Conservation (phyloP, 371 early-diverging fungal genomes). For the Apophysomyces trapeziformis region DNA sequence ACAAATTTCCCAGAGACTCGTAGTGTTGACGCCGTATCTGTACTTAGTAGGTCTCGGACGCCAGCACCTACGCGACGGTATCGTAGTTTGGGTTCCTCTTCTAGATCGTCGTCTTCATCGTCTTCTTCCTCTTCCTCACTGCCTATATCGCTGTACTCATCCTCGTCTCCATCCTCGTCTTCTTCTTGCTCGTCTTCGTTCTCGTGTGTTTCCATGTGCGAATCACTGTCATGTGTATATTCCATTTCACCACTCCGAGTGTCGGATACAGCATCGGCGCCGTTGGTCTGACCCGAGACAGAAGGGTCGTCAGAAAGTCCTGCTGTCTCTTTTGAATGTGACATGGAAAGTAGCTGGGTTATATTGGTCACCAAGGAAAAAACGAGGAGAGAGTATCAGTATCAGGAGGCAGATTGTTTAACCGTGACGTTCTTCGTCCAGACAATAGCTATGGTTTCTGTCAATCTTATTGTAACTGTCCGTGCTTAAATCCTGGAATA, state of each 20-base stretch:
- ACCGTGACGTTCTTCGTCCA: slow-evolving; percentile 11
- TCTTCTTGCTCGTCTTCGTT: slow-evolving; percentile 25
- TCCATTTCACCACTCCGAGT: slow-evolving; percentile 40
- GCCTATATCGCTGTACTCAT: slow-evolving; percentile 29
- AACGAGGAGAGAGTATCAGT: slow-evolving; percentile 5
- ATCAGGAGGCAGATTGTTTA: background rate
- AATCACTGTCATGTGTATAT: slow-evolving; percentile 25
- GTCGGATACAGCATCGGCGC: slow-evolving; percentile 32
- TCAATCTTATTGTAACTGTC: background rate
- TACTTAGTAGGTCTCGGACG: slow-evolving; percentile 76
- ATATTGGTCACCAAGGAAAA: no score
- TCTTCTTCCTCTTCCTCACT: slow-evolving; percentile 48
- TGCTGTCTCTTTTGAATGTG: background rate
- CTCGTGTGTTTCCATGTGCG: slow-evolving; percentile 22
- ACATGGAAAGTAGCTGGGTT: background rate
- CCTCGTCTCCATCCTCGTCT: slow-evolving; percentile 15
- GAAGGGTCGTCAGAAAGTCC: background rate
- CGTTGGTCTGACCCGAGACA: slow-evolving; percentile 2
- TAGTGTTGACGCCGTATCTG: slow-evolving; percentile 84
- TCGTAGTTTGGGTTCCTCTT: slow-evolving; percentile 88
- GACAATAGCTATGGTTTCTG: background rate
- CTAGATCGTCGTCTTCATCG: slow-evolving; percentile 64
- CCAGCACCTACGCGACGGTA: slow-evolving; percentile 84
- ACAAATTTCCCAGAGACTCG: slow-evolving; percentile 83
- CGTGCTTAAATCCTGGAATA: no score